Percentiles rank a stretch among this genome's conserved stretches.
phyloP scores from a whole-genome alignment of 495 filamentous ascomycete genomes.

The Opeltia flavorubescens region DNA sequence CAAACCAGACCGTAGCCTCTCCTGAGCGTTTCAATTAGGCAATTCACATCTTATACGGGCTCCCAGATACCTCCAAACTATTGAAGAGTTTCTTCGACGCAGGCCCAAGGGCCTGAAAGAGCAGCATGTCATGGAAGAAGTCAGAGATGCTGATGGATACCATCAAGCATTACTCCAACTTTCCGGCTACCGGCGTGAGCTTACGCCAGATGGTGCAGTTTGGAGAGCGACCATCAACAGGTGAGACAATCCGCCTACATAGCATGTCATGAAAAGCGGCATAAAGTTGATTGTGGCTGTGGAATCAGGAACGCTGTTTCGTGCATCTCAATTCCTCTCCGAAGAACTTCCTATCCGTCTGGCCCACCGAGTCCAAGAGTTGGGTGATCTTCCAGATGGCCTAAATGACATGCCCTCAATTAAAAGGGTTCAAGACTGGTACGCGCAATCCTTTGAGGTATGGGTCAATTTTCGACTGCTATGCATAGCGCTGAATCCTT shows the following conservation, averaged over 20 bases:
- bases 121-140: conserved; percentile 74
- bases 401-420: conserved; percentile 98
- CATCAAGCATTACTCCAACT: conserved; percentile 96
- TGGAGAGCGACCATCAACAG: conserved; percentile 76
- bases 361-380: conserved; percentile 88
- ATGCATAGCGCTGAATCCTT: neutral
- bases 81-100: conserved; percentile 1
- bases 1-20: too few relatives aligned
- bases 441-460: conserved; percentile 99
- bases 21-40: too few relatives aligned
- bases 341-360: conserved; percentile 96
- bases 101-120: conserved; percentile 22
- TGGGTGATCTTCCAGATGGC: conserved; percentile 86
- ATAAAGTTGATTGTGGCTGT: neutral
- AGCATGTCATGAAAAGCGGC: neutral
- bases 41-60: too few relatives aligned
- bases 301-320: conserved; percentile 73
- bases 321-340: conserved; percentile 93
- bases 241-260: conserved; percentile 43
- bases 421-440: conserved; percentile 90
- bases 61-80: too few relatives aligned
- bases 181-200: conserved; percentile 93
- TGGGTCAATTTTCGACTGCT: conserved; percentile 10
- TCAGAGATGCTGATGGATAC: conserved; percentile 87
- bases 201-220: conserved; percentile 99